Evolutionary conservation across 2,329 filamentous ascomycete species (phyloP).

Genomic region (Thermomyces lanuginosus): DNA sequence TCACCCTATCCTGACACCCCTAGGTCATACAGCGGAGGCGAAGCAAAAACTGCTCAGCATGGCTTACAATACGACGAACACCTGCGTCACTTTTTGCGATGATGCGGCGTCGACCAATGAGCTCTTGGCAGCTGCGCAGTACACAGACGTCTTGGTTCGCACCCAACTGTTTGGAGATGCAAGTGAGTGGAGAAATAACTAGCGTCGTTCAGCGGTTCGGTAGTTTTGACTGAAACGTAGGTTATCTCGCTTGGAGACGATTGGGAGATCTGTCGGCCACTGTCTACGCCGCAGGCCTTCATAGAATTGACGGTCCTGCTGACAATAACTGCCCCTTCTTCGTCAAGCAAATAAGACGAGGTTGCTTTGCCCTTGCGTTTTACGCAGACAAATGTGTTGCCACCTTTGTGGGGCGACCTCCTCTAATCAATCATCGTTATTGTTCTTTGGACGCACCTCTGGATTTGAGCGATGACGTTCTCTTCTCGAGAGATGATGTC

Average conservation of each 20-base stretch:
- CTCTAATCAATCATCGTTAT: constrained; percentile 14
- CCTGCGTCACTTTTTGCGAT: constrained; percentile 18
- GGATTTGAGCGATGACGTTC: constrained; percentile 15
- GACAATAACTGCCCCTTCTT: constrained; percentile 11
- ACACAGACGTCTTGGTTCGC: constrained; percentile 16
- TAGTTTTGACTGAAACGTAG: constrained; percentile 4
- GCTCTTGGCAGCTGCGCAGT: constrained; percentile 20
- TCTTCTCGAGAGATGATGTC: constrained; percentile 6
- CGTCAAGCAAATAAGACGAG: constrained; percentile 12
- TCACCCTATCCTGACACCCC: constrained; percentile 13
- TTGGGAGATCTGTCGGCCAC: constrained; percentile 10
- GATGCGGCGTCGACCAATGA: constrained; percentile 19
- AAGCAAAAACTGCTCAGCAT: constrained; percentile 18
- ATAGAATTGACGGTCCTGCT: constrained; percentile 26
- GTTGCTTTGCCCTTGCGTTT: constrained; percentile 13
- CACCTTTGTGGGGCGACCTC: constrained; percentile 16
- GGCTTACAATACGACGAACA: constrained; percentile 18
- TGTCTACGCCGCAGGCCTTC: constrained; percentile 7
- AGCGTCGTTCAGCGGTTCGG: constrained; percentile 9
- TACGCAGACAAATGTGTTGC: constrained; percentile 15
- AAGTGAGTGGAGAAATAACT: constrained; percentile 13
- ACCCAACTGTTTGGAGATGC: constrained; percentile 21
- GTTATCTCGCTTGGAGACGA: constrained; percentile 8
- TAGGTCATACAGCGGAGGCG: constrained; percentile 8
- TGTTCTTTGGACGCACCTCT: constrained; percentile 14